phyloP scores from a whole-genome alignment of 345 rosid genomes.

The Linum lewisii region DNA sequence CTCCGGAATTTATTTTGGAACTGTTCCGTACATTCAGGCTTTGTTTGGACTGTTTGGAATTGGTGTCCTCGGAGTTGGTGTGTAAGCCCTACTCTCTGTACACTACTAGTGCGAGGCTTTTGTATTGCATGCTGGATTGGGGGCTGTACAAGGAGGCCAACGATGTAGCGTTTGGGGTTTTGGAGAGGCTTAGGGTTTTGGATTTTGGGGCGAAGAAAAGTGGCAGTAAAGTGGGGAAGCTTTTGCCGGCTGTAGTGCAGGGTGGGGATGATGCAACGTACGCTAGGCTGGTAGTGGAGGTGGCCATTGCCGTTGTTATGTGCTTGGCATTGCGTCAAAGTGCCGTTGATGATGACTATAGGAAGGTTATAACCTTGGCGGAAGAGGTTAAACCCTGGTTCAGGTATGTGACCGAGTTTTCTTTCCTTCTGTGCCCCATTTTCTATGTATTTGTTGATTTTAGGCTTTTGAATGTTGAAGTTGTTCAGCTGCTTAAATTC shows the following conservation, averaged over 20 bases:
- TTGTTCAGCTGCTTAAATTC: neutral
- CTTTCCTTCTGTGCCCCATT: no score
- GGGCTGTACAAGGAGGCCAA: conserved; percentile 34
- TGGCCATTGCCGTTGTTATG: conserved; percentile 38
- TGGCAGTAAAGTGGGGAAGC: conserved; percentile 4
- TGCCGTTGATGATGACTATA: conserved; percentile 28
- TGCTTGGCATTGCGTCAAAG: conserved; percentile 38
- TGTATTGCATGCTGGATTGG: conserved; percentile 46
- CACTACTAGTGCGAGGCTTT: conserved; percentile 40
- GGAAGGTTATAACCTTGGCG: conserved; percentile 33
- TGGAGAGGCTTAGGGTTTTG: conserved; percentile 38
- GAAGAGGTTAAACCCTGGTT: conserved; percentile 64
- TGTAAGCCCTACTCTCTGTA: conserved; percentile 50
- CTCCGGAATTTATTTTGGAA: conserved; percentile 14
- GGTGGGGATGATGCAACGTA: conserved; percentile 35
- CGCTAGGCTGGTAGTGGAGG: conserved; percentile 42
- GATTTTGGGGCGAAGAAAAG: conserved; percentile 9
- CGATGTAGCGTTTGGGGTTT: conserved; percentile 36
- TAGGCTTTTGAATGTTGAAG: neutral
- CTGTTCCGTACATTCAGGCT: conserved; percentile 43
- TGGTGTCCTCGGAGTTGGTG: conserved; percentile 53
- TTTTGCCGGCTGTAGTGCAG: conserved; percentile 27
- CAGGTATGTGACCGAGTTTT: conserved; percentile 32
- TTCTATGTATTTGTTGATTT: neutral
- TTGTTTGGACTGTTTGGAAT: conserved; percentile 61